Percentiles rank a stretch among this genome's conserved stretches.
Conservation (phyloP, 768 basidiomycete genomes). For the Tylopilus plumbeoviolaceoides region DNA sequence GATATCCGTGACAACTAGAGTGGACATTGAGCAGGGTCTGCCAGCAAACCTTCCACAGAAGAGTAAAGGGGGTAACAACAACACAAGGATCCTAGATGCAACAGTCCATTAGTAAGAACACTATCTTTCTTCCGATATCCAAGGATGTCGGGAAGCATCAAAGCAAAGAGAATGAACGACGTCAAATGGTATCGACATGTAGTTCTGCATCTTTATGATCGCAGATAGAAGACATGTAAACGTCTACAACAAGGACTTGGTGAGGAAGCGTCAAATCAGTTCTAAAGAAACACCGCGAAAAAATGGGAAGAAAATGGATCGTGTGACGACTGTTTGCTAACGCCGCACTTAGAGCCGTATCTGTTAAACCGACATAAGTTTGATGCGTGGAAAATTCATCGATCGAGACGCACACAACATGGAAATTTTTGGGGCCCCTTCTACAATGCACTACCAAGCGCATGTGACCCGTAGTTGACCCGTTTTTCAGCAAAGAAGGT, state of each 20-base stretch:
- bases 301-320: background rate
- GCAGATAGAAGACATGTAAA: background rate
- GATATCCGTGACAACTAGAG: background rate
- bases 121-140: background rate
- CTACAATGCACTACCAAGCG: background rate
- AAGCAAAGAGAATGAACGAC: background rate
- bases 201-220: slow-evolving; percentile 6
- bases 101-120: background rate
- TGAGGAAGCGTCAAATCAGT: background rate
- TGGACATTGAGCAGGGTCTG: background rate
- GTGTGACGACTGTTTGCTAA: background rate
- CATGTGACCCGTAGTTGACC: slow-evolving; percentile 31
- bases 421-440: background rate
- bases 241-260: background rate
- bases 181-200: slow-evolving; percentile 12
- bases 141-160: too few species aligned
- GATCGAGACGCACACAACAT: slow-evolving; percentile 5
- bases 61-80: background rate
- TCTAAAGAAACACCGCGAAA: background rate
- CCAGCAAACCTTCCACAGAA: slow-evolving; percentile 9
- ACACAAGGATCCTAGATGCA: background rate
- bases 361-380: slow-evolving; percentile 1
- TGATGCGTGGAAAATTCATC: background rate
- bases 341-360: background rate
- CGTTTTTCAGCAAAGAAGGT: slow-evolving; percentile 48